These are phyloP conservation scores for Senna tora DNA, from an alignment of 306 rosid species.

Conservation along the genomic window DNA sequence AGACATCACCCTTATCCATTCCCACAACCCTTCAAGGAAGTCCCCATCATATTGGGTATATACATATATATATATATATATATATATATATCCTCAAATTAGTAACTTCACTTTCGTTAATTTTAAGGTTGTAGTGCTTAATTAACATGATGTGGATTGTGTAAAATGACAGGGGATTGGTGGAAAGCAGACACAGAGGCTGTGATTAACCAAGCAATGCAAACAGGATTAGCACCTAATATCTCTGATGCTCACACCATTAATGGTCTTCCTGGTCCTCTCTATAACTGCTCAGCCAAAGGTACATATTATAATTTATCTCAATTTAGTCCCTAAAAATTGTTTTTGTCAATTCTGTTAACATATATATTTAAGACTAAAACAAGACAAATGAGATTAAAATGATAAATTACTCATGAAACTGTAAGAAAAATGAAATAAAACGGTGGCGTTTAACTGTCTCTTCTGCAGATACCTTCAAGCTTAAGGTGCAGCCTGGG, in stretches of 20 bases:
- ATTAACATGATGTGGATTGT: slow-evolving; percentile 7
- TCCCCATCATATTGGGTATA: slow-evolving; percentile 66
- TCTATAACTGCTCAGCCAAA: slow-evolving; percentile 60
- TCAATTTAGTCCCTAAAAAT: too few species aligned
- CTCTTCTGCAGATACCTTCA: slow-evolving; percentile 49
- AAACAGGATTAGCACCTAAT: slow-evolving; percentile 70
- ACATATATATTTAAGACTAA: too few species aligned
- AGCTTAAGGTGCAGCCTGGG: slow-evolving; percentile 70
- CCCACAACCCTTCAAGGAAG: slow-evolving; percentile 63
- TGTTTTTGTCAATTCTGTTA: too few species aligned
- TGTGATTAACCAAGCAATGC: slow-evolving; percentile 64
- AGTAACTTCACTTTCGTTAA: neutral
- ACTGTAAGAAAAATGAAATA: too few species aligned
- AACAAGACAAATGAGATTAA: too few species aligned
- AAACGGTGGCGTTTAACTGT: too few species aligned
- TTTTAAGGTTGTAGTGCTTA: neutral
- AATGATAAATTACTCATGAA: too few species aligned
- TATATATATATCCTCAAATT: too few species aligned
- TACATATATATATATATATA: too few species aligned
- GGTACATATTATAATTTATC: slow-evolving; percentile 39
- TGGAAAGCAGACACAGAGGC: slow-evolving; percentile 80
- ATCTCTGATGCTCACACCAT: slow-evolving; percentile 70
- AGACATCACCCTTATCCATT: slow-evolving; percentile 65
- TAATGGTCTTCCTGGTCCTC: slow-evolving; percentile 78
- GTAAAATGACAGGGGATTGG: slow-evolving; percentile 67